These are phyloP conservation scores for Colletotrichum chrysophilum DNA, from an alignment of 2,329 filamentous ascomycete species.

Conservation along the genomic window DNA sequence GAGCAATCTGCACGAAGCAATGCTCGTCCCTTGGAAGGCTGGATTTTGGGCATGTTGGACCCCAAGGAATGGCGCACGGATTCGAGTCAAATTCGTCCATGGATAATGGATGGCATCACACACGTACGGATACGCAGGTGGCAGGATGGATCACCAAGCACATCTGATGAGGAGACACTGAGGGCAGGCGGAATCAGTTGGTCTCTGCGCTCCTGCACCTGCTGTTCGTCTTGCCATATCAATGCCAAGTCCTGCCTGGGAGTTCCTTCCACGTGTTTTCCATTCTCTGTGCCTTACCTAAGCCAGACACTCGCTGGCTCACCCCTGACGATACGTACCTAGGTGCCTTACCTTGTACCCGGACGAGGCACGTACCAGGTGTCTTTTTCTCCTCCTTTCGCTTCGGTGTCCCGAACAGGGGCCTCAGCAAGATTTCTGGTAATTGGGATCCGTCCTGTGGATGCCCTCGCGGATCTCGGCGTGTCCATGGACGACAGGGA, in stretches of 20 bases:
- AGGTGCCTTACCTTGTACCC: background rate
- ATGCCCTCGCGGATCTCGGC: background rate
- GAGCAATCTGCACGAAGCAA: background rate
- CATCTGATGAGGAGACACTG: background rate
- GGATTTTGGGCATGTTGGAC: background rate
- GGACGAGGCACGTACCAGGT: background rate
- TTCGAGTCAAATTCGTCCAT: background rate
- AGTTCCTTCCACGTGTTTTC: background rate
- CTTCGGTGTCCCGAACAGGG: background rate
- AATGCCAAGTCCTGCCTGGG: background rate
- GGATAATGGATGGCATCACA: background rate
- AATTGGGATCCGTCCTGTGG: background rate
- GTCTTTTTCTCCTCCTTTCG: background rate
- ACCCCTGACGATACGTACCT: background rate
- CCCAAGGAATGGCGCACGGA: background rate
- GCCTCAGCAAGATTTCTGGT: background rate
- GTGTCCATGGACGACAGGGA: background rate
- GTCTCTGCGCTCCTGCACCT: background rate
- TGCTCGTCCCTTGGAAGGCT: background rate
- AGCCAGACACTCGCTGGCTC: background rate
- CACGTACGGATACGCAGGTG: background rate
- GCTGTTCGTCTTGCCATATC: background rate
- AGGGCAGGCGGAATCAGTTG: background rate
- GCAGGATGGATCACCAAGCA: background rate
- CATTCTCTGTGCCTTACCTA: background rate